phyloP scores from a whole-genome alignment of 2,329 filamentous ascomycete species.

The Arthrobotrys pseudoclavata region DNA sequence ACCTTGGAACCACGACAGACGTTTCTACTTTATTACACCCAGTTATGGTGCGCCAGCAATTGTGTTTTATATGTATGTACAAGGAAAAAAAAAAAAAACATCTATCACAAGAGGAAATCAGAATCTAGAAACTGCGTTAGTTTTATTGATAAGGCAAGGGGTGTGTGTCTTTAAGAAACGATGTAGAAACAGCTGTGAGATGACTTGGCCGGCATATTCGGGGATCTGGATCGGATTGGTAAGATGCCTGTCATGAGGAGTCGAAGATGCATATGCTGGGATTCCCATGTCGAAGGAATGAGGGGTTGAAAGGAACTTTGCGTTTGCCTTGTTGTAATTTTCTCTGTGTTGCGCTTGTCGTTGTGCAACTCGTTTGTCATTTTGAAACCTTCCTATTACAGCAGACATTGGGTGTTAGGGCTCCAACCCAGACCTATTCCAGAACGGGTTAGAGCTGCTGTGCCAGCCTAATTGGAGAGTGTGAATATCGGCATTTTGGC shows the following conservation, averaged over 20 bases:
- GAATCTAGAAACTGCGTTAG: slow-evolving; percentile 37
- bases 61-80: slow-evolving; percentile 43
- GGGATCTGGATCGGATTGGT: slow-evolving; percentile 23
- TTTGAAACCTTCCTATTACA: slow-evolving; percentile 19
- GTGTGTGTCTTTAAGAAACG: slow-evolving; percentile 11
- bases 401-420: slow-evolving; percentile 37
- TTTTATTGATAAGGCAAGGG: slow-evolving; percentile 34
- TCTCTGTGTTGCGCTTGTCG: slow-evolving; percentile 37
- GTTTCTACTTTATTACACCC: slow-evolving; percentile 38
- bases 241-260: slow-evolving; percentile 31
- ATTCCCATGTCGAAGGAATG: slow-evolving; percentile 11
- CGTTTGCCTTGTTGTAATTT: slow-evolving; percentile 45
- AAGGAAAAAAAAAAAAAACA: slow-evolving; percentile 29
- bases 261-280: slow-evolving; percentile 28
- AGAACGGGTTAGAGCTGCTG: slow-evolving; percentile 29
- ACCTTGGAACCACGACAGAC: slow-evolving; percentile 52
- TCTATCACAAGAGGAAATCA: slow-evolving; percentile 17
- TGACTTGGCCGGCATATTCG: slow-evolving; percentile 56
- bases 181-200: slow-evolving; percentile 50
- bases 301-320: slow-evolving; percentile 19
- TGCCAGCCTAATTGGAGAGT: slow-evolving; percentile 40
- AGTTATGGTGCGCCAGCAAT: slow-evolving; percentile 60
- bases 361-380: slow-evolving; percentile 39
- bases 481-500: slow-evolving; percentile 60
- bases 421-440: slow-evolving; percentile 56